Evolutionary conservation across 192 early-diverging fungal genomes (phyloP).

Genomic region (Funneliformis geosporum): DNA sequence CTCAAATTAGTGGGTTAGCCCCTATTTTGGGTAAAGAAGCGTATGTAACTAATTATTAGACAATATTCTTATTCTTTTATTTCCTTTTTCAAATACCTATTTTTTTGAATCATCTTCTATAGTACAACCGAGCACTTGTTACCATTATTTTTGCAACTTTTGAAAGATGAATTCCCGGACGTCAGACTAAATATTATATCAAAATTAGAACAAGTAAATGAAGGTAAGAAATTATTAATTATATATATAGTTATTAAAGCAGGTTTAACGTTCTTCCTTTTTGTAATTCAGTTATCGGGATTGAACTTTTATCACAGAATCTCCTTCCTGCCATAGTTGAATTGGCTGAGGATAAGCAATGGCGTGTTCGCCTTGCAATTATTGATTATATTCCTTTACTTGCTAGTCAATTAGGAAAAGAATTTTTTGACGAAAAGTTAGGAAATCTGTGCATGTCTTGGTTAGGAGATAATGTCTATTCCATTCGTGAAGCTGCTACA

Average conservation of each 20-base stretch:
- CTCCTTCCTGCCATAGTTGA: conserved; percentile 98
- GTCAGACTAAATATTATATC: conserved; percentile 99
- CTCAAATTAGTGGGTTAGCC: conserved; percentile 93
- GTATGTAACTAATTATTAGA: conserved; percentile 47
- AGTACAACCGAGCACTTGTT: conserved; percentile 93
- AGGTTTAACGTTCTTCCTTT: conserved; percentile 15
- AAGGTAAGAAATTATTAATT: conserved; percentile 50
- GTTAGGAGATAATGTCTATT: conserved; percentile 95
- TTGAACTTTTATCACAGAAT: conserved; percentile 95
- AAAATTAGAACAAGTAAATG: conserved; percentile 94
- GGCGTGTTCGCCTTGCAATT: conserved; percentile 98
- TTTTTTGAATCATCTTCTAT: conserved; percentile 10
- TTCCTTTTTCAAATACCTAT: not conserved
- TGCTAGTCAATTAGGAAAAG: conserved; percentile 91
- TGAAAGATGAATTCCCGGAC: conserved; percentile 97
- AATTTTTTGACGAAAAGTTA: conserved; percentile 98
- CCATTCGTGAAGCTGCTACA: conserved; percentile 97
- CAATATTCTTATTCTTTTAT: not conserved
- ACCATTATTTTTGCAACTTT: conserved; percentile 92
- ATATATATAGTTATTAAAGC: not conserved
- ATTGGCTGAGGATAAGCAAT: conserved; percentile 99
- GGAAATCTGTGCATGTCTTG: conserved; percentile 96
- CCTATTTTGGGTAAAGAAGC: conserved; percentile 93
- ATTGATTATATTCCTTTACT: conserved; percentile 99
- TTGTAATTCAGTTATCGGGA: conserved; percentile 75